A percentile compares a stretch with the other conserved stretches of the same genome.
phyloP scores from a whole-genome alignment of 306 rosid species.

The Rubus parviflorus region DNA sequence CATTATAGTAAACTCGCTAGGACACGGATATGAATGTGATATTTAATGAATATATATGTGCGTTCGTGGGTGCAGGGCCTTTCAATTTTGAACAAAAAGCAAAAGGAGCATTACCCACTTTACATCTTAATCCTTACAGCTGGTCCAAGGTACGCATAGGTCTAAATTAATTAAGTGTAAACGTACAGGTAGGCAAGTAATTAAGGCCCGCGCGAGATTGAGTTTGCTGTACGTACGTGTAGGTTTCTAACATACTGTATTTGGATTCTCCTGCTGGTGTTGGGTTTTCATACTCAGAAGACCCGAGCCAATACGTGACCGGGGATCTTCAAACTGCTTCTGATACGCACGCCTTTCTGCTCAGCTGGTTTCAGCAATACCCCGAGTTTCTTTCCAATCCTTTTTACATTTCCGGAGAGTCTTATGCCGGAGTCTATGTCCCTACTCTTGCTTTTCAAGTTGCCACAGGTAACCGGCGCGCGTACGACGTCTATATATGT shows the following conservation, averaged over 20 bases:
- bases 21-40: no score
- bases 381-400: constrained; percentile 70
- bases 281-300: constrained; percentile 47
- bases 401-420: constrained; percentile 74
- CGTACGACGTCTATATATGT: background rate
- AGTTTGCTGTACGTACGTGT: no score
- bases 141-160: constrained; percentile 47
- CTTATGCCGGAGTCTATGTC: constrained; percentile 77
- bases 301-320: constrained; percentile 30
- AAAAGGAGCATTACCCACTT: constrained; percentile 39
- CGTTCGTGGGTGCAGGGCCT: constrained; percentile 37
- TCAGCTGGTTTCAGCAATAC: constrained; percentile 67
- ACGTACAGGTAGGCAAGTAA: background rate
- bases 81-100: constrained; percentile 44
- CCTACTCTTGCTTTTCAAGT: constrained; percentile 70
- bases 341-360: constrained; percentile 49
- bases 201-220: background rate
- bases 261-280: constrained; percentile 59
- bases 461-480: constrained; percentile 39
- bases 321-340: constrained; percentile 50
- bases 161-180: background rate
- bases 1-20: no score
- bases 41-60: no score
- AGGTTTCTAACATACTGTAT: constrained; percentile 57
- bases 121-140: constrained; percentile 50